Base-by-base conservation (phyloP, 2,329 filamentous ascomycete species). In the Fragosphaeria purpurea region DNA sequence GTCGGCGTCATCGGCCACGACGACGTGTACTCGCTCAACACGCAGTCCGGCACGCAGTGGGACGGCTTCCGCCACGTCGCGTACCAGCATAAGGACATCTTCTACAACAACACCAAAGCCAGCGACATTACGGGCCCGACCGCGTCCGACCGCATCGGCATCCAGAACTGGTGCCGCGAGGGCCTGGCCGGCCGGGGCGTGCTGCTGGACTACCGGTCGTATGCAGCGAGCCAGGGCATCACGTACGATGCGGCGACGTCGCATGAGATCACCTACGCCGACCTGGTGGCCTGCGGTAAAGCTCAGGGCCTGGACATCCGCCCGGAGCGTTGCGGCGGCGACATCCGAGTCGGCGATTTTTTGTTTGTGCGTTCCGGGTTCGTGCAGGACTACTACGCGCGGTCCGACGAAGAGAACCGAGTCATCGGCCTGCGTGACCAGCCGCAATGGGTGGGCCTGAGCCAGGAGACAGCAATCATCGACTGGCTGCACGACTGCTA, bases 281-380 rank as follows among this genome's bases (percentile, higher is more conserved):
- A 65, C 1, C 62, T 80, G 1, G 61, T 71, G 46, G 62, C 67
- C 31, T 66, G 77, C 7, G 71, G 71, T 1, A 59, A 62, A 50
- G 65, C 65, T 41, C 67, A 77, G 56, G 45, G 50, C 32, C 31
- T 51, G 10, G 46, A 48, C 43, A 48, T 52, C 39, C 43, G 46
- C 10, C 46, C 50, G 10, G 41, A 35, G 13, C 13, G 9, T 11
- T 11, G 12, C 2, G 65, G 67, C 22, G 67, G 69, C 0, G 60
- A 63, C 1, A 68, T 77, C 41, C 64, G 62, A 6, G 60, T 60
- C 4, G 78, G 79, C 11, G 79, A 82, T 52, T 76, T 82, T 34
- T 65, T 82, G 41, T 69, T 82, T 55, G 66, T 81, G 42, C 71
- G 77, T 31, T 71, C 71, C 0, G 77, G 77, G 7, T 79, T 73